These are phyloP conservation scores for Phytophthora citrophthora DNA, from an alignment of 352 stramenopile species.

Conservation along the genomic window DNA sequence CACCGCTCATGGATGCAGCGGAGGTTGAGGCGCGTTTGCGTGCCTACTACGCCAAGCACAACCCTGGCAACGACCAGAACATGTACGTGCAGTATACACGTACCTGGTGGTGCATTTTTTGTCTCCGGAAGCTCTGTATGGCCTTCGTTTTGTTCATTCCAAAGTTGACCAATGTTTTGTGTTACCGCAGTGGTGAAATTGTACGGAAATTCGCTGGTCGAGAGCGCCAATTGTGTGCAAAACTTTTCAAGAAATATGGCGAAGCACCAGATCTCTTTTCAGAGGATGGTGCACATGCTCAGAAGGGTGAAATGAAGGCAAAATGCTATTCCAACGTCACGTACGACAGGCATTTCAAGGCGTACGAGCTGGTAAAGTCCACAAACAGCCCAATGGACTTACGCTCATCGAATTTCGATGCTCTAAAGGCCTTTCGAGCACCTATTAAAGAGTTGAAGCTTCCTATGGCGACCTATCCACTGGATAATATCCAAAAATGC, in stretches of 20 bases:
- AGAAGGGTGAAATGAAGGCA: neutral
- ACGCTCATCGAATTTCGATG: conserved; percentile 57
- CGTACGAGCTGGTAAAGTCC: conserved; percentile 20
- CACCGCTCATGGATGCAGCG: conserved; percentile 27
- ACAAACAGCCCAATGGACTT: conserved; percentile 52
- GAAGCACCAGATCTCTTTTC: conserved; percentile 46
- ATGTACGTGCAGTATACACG: conserved; percentile 50
- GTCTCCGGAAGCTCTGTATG: neutral
- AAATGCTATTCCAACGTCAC: conserved; percentile 4
- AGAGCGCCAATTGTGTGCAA: conserved; percentile 67
- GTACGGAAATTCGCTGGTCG: conserved; percentile 69
- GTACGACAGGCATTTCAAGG: conserved; percentile 51
- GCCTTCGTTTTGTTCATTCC: neutral
- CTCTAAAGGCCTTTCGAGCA: conserved; percentile 50
- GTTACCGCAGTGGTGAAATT: conserved; percentile 65
- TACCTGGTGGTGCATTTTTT: neutral
- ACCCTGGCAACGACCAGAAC: conserved; percentile 79
- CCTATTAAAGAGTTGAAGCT: conserved; percentile 26
- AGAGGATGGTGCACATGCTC: neutral
- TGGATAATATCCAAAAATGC: conserved; percentile 93
- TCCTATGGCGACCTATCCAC: conserved; percentile 43
- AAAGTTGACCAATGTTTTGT: conserved; percentile 7
- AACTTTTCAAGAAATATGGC: conserved; percentile 84
- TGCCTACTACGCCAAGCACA: conserved; percentile 78
- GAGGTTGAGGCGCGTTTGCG: conserved; percentile 49